Evolutionary conservation across 805 yeast genomes (phyloP).

Genomic region (Soucietia sequanensis): DNA sequence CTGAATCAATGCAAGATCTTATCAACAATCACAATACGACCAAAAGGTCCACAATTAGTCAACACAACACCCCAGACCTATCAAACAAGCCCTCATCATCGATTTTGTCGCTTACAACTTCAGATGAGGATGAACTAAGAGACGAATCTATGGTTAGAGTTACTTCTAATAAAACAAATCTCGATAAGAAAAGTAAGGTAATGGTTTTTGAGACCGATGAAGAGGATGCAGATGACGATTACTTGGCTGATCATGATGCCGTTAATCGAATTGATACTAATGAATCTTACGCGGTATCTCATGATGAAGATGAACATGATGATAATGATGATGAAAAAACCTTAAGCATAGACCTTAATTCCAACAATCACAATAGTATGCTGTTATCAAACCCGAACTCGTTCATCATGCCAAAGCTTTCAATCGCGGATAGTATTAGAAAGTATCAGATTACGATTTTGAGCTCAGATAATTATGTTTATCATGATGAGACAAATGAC

Average conservation of each 20-base stretch:
- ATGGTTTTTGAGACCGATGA: constrained; percentile 45
- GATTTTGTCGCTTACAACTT: constrained; percentile 27
- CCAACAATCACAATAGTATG: no score
- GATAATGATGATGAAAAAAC: constrained; percentile 10
- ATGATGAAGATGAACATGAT: constrained; percentile 15
- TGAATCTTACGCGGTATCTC: constrained; percentile 6
- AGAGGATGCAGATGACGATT: no score
- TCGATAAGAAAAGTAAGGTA: no score
- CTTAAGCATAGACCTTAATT: constrained; percentile 3
- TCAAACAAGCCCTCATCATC: no score
- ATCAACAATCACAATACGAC: no score
- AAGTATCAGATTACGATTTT: constrained; percentile 21
- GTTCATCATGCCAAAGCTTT: constrained; percentile 40
- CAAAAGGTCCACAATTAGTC: no score
- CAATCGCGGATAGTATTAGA: constrained; percentile 17
- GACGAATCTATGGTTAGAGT: constrained; percentile 20
- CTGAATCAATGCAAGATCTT: constrained; percentile 15
- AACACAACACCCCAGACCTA: no score
- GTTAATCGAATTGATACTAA: neutral
- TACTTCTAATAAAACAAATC: no score
- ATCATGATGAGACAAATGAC: constrained; percentile 18
- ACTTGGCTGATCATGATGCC: no score
- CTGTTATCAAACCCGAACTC: constrained; percentile 13
- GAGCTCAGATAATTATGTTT: constrained; percentile 13
- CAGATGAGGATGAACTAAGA: constrained; percentile 19